A percentile compares a stretch with the other conserved stretches of the same genome.
phyloP scores from a whole-genome alignment of 2,329 filamentous ascomycete genomes.

The Capronia epimyces region DNA sequence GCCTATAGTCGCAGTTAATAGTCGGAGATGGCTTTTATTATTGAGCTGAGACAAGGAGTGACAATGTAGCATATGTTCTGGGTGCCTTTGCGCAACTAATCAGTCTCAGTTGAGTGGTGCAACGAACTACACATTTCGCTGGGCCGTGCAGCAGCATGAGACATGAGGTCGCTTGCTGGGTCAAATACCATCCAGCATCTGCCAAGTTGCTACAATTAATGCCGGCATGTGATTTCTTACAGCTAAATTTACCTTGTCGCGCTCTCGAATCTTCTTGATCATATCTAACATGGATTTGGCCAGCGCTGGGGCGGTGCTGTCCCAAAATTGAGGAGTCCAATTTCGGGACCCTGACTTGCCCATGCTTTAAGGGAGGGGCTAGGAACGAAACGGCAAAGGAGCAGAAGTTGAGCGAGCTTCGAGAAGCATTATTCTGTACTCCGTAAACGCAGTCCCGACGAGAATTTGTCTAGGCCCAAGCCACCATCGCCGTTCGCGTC shows the following conservation, averaged over 20 bases:
- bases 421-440: slow-evolving; percentile 9
- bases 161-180: not conserved
- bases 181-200: not conserved
- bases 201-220: too few species aligned
- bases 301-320: too few species aligned
- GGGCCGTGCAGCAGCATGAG: too few species aligned
- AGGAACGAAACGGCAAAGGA: slow-evolving; percentile 5
- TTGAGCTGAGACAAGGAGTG: not conserved
- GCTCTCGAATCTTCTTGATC: too few species aligned
- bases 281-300: too few species aligned
- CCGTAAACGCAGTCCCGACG: too few species aligned
- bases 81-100: not conserved
- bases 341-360: not conserved
- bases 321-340: not conserved
- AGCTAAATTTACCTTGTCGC: too few species aligned
- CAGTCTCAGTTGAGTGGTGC: not conserved
- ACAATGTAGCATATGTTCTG: not conserved
- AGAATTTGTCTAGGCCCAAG: not conserved
- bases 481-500: not conserved
- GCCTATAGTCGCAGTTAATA: too few species aligned
- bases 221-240: too few species aligned
- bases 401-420: slow-evolving; percentile 6
- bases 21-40: not conserved
- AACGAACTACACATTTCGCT: not conserved
- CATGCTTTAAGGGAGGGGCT: not conserved